These are phyloP conservation scores for Lichina pygmaea DNA, from an alignment of 495 filamentous ascomycete genomes.

Conservation along the genomic window DNA sequence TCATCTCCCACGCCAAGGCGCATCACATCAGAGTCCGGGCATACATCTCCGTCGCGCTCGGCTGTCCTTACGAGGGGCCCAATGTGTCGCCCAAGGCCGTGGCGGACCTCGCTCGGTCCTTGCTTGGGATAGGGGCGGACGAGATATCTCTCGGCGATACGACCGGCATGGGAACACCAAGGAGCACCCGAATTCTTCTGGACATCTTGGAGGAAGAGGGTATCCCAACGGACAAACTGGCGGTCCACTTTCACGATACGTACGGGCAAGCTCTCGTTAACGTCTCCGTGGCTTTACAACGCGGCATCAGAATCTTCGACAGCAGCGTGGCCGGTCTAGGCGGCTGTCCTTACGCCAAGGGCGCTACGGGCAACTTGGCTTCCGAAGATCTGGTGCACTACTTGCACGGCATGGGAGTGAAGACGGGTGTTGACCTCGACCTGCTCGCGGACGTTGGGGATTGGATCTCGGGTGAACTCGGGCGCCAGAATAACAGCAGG, in stretches of 20 bases:
- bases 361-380: slow-evolving; percentile 82
- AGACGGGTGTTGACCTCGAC: slow-evolving; percentile 70
- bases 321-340: slow-evolving; percentile 72
- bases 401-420: slow-evolving; percentile 60
- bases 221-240: slow-evolving; percentile 52
- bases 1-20: slow-evolving; percentile 47
- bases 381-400: slow-evolving; percentile 89
- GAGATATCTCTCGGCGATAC: slow-evolving; percentile 89
- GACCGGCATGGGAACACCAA: slow-evolving; percentile 86
- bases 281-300: slow-evolving; percentile 59
- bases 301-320: slow-evolving; percentile 76
- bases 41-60: slow-evolving; percentile 84
- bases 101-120: slow-evolving; percentile 50
- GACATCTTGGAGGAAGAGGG: slow-evolving; percentile 46
- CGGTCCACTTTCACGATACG: slow-evolving; percentile 91
- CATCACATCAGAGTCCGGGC: slow-evolving; percentile 53
- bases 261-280: slow-evolving; percentile 90
- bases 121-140: slow-evolving; percentile 88
- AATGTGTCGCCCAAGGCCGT: slow-evolving; percentile 54
- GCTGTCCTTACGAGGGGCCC: slow-evolving; percentile 82
- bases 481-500: slow-evolving; percentile 42
- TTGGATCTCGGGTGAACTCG: slow-evolving; percentile 74
- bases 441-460: slow-evolving; percentile 54
- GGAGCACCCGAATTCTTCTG: slow-evolving; percentile 44
- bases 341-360: slow-evolving; percentile 81